Conservation (phyloP, 2,329 filamentous ascomycete genomes). For the Cladosporium oxysporum region DNA sequence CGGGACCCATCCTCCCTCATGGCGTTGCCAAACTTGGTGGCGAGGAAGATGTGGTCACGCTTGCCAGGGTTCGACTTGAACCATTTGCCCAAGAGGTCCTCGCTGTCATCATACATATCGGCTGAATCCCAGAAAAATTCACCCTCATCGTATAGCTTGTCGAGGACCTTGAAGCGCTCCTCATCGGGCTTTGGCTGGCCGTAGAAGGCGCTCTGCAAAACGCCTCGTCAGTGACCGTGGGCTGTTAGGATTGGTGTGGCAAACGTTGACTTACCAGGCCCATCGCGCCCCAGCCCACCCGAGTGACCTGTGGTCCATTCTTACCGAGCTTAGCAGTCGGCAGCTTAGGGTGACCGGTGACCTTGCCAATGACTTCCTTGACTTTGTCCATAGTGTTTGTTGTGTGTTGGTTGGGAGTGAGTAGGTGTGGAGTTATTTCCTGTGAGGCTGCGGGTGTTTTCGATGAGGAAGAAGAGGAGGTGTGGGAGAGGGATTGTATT, state of each 20-base stretch:
- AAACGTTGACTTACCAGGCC: conserved; percentile 38
- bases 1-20: conserved; percentile 42
- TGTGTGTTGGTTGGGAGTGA: background rate
- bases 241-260: background rate
- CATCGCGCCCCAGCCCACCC: conserved; percentile 58
- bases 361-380: conserved; percentile 24
- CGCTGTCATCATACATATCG: conserved; percentile 44
- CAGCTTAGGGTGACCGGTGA: conserved; percentile 32
- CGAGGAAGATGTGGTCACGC: conserved; percentile 52
- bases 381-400: conserved; percentile 20
- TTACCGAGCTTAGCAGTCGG: conserved; percentile 53
- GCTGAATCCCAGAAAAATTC: conserved; percentile 55
- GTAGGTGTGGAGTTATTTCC: too few species aligned
- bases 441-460: background rate
- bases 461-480: background rate
- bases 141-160: conserved; percentile 53
- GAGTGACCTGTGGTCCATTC: conserved; percentile 53
- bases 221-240: background rate
- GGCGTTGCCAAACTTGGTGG: conserved; percentile 55
- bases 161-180: conserved; percentile 54
- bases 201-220: conserved; percentile 43
- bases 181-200: conserved; percentile 51
- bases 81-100: conserved; percentile 47
- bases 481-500: background rate
- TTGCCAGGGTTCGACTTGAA: conserved; percentile 48